These are phyloP conservation scores for Zhuliangozyma parablackwelliae DNA, from an alignment of 1,139 yeast genomes.

Conservation along the genomic window DNA sequence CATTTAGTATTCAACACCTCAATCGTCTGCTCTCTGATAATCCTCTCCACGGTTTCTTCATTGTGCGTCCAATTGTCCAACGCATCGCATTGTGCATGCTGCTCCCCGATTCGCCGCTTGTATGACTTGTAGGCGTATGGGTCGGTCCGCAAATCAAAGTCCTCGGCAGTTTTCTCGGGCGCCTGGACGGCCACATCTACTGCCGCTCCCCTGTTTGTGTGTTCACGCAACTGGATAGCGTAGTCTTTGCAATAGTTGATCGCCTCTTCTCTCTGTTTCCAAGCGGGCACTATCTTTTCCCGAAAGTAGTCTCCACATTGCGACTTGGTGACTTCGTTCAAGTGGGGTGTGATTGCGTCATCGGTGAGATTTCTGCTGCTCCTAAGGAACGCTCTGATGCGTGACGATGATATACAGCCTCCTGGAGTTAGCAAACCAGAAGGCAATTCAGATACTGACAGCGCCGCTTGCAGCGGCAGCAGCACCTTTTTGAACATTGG, in stretches of 20 bases:
- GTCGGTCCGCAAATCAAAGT: constrained; percentile 32
- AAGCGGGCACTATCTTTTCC: constrained; percentile 30
- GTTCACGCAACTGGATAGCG: constrained; percentile 18
- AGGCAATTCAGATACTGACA: too few species aligned
- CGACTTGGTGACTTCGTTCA: constrained; percentile 22
- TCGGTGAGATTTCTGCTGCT: constrained; percentile 37
- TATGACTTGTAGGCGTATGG: constrained; percentile 36
- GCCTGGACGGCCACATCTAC: constrained; percentile 3
- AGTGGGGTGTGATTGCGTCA: constrained; percentile 36
- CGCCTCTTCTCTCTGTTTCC: constrained; percentile 28
- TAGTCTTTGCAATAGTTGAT: constrained; percentile 30
- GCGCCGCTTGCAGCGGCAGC: too few species aligned
- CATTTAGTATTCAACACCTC: constrained; percentile 35
- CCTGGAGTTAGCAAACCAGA: constrained; percentile 20
- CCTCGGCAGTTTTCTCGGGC: constrained; percentile 6
- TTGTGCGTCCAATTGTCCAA: constrained; percentile 37
- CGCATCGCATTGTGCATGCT: constrained; percentile 21
- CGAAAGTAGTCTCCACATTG: constrained; percentile 29
- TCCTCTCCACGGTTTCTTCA: constrained; percentile 31
- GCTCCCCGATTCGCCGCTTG: constrained; percentile 18
- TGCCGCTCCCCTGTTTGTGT: constrained; percentile 2
- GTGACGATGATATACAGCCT: constrained; percentile 29
- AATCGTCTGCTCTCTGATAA: constrained; percentile 31
- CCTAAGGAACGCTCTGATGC: constrained; percentile 37
- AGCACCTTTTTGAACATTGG: too few species aligned